Base-by-base conservation (phyloP, 805 yeast species). In the Suhomyces sp. region DNA sequence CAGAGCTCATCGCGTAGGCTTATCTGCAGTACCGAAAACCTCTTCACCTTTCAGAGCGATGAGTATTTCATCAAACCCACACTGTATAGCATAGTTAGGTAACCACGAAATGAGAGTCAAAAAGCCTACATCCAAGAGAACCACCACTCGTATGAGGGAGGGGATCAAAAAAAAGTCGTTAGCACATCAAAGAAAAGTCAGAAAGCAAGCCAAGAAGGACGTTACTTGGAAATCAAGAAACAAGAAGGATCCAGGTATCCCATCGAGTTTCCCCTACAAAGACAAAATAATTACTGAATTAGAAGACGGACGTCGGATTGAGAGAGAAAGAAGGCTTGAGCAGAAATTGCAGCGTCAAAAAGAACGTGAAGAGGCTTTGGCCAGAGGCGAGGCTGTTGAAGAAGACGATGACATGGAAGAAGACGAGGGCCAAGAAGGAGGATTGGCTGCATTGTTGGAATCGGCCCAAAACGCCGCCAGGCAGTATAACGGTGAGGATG, bases 151-250 rank as follows among this genome's bases (percentile, higher is more conserved):
- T 71, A 84, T 92, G 89, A 85, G 91, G 66, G 97, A 92, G 71
- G 99, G 99, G 58, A 91, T 94, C 69, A 88, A 90, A 77, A 94
- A 91, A 83, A 94, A 94, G 74, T 92, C 96, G 2, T 82, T 93
- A 42, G 97, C 98, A 6, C 93, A 92, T 62, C 81, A 87, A 58
- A 85, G 96, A 72, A 94, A 94, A 68, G 87, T 88, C 68, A 82
- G 79, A 62, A 94, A 94, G 74, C 59, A 69, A 24, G 81, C 96
- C 17, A 94, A 94, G 80, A 91, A 83, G 67, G 97, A 93, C 69
- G 84, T 83, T 4, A 94, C 98, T 13, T 94, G 99, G 99, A 90
- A 83, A 68, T 88, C 97, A 15, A 84, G 85, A 64, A 72, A 74
- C 53, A 84, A 83, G 64, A 93, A 90, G 72, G 97, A 92, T 69